A percentile compares a stretch with the other conserved stretches of the same genome.
Evolutionary conservation across 169 alveolate genomes (phyloP).

Genomic region (Perkinsus chesapeaki): DNA sequence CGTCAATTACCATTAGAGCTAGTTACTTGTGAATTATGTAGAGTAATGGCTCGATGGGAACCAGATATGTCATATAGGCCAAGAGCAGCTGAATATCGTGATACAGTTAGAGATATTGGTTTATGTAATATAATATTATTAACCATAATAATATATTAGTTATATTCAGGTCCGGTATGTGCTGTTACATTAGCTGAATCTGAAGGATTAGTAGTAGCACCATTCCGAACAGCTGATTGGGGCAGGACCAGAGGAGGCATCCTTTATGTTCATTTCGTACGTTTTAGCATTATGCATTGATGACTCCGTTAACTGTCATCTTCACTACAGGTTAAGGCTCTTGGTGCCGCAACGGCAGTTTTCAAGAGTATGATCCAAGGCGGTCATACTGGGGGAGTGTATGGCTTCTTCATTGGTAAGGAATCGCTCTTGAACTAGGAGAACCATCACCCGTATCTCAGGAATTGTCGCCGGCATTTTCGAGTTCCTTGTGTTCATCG

Average conservation of each 20-base stretch:
- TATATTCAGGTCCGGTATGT: neutral
- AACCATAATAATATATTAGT: neutral
- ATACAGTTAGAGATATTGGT: neutral
- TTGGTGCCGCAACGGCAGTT: neutral
- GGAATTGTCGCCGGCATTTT: neutral
- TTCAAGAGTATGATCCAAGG: neutral
- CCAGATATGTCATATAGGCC: neutral
- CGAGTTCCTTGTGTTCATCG: neutral
- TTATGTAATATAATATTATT: neutral
- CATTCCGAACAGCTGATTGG: neutral
- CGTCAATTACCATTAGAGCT: conserved; percentile 6
- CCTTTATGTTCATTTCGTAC: neutral
- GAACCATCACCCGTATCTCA: too few species aligned
- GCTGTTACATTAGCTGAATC: neutral
- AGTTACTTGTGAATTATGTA: neutral
- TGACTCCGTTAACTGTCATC: too few species aligned
- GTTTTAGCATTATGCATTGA: neutral
- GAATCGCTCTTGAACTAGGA: too few species aligned
- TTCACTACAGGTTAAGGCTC: neutral
- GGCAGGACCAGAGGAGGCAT: neutral
- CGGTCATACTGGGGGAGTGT: neutral
- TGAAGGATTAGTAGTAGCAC: neutral
- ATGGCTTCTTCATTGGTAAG: neutral
- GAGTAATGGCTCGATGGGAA: neutral
- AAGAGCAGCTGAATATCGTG: neutral